Base-by-base conservation (phyloP, 176 grass and related monocot species). In the Saccharum spontaneum region DNA sequence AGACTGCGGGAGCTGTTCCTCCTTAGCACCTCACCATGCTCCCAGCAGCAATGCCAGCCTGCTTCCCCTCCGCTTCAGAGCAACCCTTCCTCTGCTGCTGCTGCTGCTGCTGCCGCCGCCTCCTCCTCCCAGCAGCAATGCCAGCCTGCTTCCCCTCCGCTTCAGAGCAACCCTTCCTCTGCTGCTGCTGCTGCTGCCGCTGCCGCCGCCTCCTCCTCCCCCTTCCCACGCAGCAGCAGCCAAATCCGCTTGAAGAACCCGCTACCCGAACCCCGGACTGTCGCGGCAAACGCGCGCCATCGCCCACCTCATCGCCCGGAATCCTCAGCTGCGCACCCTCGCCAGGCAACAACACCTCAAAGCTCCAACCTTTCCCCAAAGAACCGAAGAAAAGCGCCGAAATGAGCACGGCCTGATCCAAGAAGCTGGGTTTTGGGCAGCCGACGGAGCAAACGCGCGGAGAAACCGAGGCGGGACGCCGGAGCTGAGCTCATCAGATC, bases 261-360 rank as follows among this genome's bases (percentile, higher is more conserved):
- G 24, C 76, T 92, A 94, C 17, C 92, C 91, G 69, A 98, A 93
- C 60, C 85, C 91, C 0, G 92, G 80, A 71, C 87, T 80, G 7
- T 84, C 68, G 22, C 76, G 79, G 68, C 78, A 86, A 84, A 84
- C 66, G 46, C 83, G 84, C 67, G 57, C 81, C 86, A 57, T 74
- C 12, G 85, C 78, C 39, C 14, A 59, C 79, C 75, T 76, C 91
- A 85, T 87, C 72, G 39, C 26, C 8, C 68, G 26, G 2, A 5
- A 69, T 48, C 69, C 76, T 45, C 41, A 10, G 13, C 78, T 31
- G 44, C 33, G 10, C 44, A 38, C 71, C 5, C 59, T 26, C 10
- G 50, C 68, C 74, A 62, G 67, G 4, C 63, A 13, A 30, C 38
- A 9, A 23, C 31, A 9, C 37, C 80, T 71, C 88, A 75, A 79